Evolutionary conservation across 495 filamentous ascomycete species (phyloP), one percentile per base, ranked within the genome.

Genomic region (Acidomyces sp.): DNA sequence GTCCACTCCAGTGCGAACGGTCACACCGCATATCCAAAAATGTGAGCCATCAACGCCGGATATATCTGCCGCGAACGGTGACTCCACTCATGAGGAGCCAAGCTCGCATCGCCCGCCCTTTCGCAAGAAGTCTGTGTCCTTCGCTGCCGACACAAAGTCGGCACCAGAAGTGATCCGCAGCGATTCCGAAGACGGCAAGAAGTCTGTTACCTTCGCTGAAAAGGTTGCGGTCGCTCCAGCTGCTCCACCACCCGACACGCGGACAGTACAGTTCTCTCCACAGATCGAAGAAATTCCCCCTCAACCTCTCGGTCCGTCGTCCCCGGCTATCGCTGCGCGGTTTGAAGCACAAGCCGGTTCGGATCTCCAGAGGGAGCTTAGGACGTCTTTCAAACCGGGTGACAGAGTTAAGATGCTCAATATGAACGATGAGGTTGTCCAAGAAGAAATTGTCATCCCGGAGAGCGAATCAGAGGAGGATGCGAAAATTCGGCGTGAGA

Each of bases 391-490:
- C 38, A 58, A 46, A 19, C 36, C 37, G 9, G 57, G 55, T 18
- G 41, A 48, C 4, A 48, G 44, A 16, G 48, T 61, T 16, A 48
- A 59, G 37, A 54, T 57, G 43, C 17, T 62, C 21, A 48, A 58
- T 27, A 58, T 61, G 3, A 44, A 60, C 27, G 60, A 61, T 28
- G 42, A 60, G 10, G 49, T 51, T n/a, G 34, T 60, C 4, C 44
- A 37, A 3, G 43, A 39, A 16, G 53, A 49, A 10, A 55, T 61
- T 3, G 44, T 63, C 16, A 51, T 65, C 4, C 67, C 68, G 29
- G 42, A 74, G 0, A 66, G 82, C 39, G 92, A 97, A 51, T 73
- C 82, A 0, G 58, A 67, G 3, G 86, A 93, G 46, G 87, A 93
- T 54, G 77, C 82, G 7, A 64, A 65, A n/a, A 59, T 93, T 2